phyloP scores from a whole-genome alignment of 2,329 filamentous ascomycete genomes.

The Alternaria ethzedia region DNA sequence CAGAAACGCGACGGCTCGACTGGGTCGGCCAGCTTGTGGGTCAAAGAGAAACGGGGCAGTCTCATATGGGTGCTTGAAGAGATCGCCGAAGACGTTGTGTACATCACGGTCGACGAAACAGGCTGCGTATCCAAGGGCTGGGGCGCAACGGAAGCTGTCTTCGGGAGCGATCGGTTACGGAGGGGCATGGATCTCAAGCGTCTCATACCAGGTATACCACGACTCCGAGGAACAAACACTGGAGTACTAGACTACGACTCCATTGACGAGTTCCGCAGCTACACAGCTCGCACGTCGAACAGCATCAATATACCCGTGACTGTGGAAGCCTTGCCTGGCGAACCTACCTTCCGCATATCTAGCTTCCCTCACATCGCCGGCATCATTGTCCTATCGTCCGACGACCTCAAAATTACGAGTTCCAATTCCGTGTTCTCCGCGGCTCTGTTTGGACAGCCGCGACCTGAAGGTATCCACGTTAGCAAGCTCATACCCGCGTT shows the following conservation, averaged over 20 bases:
- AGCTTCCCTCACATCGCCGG: constrained; percentile 98
- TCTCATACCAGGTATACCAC: constrained; percentile 82
- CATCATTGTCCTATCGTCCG: constrained; percentile 88
- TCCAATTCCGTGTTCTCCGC: constrained; percentile 95
- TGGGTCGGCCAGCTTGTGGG: constrained; percentile 94
- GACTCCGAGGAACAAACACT: constrained; percentile 72
- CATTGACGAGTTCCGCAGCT: constrained; percentile 75
- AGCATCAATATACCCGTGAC: constrained; percentile 84
- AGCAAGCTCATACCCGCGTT: constrained; percentile 85
- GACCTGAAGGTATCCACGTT: constrained; percentile 80
- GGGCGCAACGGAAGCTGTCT: constrained; percentile 85
- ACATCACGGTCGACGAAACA: constrained; percentile 76
- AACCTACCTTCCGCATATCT: constrained; percentile 79
- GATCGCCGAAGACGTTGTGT: constrained; percentile 91
- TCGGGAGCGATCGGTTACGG: constrained; percentile 73
- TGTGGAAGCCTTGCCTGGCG: constrained; percentile 73
- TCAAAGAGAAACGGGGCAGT: constrained; percentile 93
- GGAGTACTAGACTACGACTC: constrained; percentile 80
- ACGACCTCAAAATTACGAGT: constrained; percentile 80
- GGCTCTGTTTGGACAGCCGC: constrained; percentile 87
- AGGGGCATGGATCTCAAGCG: constrained; percentile 76
- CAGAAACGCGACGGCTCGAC: constrained; percentile 92
- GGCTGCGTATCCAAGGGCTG: constrained; percentile 72
- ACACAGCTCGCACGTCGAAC: constrained; percentile 80
- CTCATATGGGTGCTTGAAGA: constrained; percentile 98